A percentile compares a stretch with the other conserved stretches of the same genome.
Conservation (phyloP, 192 early-diverging fungal genomes). For the Entomortierella lignicola region DNA sequence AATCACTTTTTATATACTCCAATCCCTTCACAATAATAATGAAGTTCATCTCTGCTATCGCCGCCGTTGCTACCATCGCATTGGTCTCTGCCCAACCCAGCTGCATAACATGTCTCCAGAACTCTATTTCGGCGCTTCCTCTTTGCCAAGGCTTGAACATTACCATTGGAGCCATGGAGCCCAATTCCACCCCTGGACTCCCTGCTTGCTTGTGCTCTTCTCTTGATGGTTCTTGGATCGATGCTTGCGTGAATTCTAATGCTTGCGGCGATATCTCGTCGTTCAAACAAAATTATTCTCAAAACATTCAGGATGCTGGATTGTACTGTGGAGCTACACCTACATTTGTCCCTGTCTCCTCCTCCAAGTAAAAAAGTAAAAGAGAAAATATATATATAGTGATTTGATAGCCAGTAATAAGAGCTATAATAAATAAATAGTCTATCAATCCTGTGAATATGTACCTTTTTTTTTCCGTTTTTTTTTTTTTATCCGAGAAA, state of each 20-base stretch:
- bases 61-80: constrained; percentile 1
- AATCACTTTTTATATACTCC: not conserved
- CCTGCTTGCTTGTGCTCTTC: constrained; percentile 40
- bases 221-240: constrained; percentile 30
- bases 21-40: not conserved
- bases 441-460: too few relatives aligned
- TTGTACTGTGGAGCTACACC: constrained; percentile 16
- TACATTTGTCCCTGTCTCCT: too few relatives aligned
- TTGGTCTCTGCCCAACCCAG: constrained; percentile 24
- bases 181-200: not conserved
- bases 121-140: constrained; percentile 19
- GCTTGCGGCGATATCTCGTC: constrained; percentile 18
- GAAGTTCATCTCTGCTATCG: constrained; percentile 25
- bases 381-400: too few relatives aligned
- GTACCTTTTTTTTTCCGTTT: too few relatives aligned
- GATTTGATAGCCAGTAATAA: too few relatives aligned
- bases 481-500: too few relatives aligned
- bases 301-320: constrained; percentile 23
- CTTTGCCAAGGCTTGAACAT: constrained; percentile 22
- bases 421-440: too few relatives aligned
- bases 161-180: constrained; percentile 10
- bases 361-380: too few relatives aligned
- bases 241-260: constrained; percentile 3
- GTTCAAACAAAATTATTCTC: constrained; percentile 19
- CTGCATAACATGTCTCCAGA: constrained; percentile 31